phyloP scores from a whole-genome alignment of 495 filamentous ascomycete genomes.

The Penicillium salamii region DNA sequence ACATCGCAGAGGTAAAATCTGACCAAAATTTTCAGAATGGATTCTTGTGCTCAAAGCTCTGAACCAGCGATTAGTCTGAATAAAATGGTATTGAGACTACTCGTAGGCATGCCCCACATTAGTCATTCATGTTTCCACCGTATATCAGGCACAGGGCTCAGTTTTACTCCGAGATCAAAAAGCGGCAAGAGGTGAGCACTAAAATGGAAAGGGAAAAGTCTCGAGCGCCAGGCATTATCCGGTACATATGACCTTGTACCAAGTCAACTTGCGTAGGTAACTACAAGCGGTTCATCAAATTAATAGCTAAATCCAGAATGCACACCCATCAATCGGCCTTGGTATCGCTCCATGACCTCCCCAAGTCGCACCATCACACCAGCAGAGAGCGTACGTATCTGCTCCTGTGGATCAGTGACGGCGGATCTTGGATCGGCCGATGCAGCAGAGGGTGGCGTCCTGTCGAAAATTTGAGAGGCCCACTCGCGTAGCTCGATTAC shows the following conservation, averaged over 20 bases:
- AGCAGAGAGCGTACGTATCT: slow-evolving; percentile 62
- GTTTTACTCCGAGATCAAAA: not conserved
- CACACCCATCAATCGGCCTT: slow-evolving; percentile 55
- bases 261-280: no score
- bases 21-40: no score
- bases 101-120: no score
- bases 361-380: slow-evolving; percentile 74
- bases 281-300: no score
- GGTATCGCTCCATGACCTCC: slow-evolving; percentile 80
- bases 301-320: slow-evolving; percentile 48
- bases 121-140: no score
- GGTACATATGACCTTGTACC: not conserved
- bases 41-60: no score
- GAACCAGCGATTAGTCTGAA: no score
- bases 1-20: no score
- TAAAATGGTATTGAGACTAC: no score
- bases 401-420: slow-evolving; percentile 40
- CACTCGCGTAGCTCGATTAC: slow-evolving; percentile 43
- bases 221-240: not conserved
- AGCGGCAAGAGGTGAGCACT: not conserved
- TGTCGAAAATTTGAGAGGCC: slow-evolving; percentile 62
- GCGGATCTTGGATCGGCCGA: slow-evolving; percentile 31
- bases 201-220: not conserved
- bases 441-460: slow-evolving; percentile 28
- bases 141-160: no score